phyloP scores from a whole-genome alignment of 257 asterid genomes.

The Penstemon barbatus region DNA sequence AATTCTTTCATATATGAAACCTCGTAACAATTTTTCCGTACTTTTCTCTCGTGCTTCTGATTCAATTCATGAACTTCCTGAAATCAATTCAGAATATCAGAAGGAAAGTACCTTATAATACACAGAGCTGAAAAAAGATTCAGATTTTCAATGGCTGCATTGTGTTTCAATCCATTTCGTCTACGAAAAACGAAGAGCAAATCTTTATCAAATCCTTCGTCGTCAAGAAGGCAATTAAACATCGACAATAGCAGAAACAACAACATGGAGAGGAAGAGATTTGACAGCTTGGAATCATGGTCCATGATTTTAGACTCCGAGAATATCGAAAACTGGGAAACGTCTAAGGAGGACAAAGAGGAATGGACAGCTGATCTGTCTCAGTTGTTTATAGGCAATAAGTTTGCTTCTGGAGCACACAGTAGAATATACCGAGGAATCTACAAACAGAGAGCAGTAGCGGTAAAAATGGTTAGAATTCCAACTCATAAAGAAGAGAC shows the following conservation, averaged over 20 bases:
- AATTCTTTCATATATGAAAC: conserved; percentile 44
- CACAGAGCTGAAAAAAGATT: not conserved
- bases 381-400: conserved; percentile 71
- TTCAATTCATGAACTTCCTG: conserved; percentile 84
- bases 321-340: conserved; percentile 82
- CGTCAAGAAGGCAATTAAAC: conserved; percentile 51
- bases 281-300: conserved; percentile 97
- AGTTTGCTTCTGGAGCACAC: conserved; percentile 83
- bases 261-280: conserved; percentile 79
- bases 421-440: conserved; percentile 80
- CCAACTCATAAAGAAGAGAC: conserved; percentile 64
- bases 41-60: conserved; percentile 54
- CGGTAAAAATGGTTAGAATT: conserved; percentile 78
- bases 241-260: conserved; percentile 29
- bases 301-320: conserved; percentile 93
- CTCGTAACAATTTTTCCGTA: conserved; percentile 11
- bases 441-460: conserved; percentile 80
- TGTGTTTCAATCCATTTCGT: conserved; percentile 77
- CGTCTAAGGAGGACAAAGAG: conserved; percentile 60
- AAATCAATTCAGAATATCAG: conserved; percentile 78
- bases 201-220: conserved; percentile 41
- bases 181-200: conserved; percentile 47
- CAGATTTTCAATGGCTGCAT: conserved; percentile 44
- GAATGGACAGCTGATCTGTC: conserved; percentile 88
- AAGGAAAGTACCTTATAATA: conserved; percentile 46